These are phyloP conservation scores for Aspergillus udagawae DNA, from an alignment of 2,329 filamentous ascomycete genomes.

Conservation along the genomic window DNA sequence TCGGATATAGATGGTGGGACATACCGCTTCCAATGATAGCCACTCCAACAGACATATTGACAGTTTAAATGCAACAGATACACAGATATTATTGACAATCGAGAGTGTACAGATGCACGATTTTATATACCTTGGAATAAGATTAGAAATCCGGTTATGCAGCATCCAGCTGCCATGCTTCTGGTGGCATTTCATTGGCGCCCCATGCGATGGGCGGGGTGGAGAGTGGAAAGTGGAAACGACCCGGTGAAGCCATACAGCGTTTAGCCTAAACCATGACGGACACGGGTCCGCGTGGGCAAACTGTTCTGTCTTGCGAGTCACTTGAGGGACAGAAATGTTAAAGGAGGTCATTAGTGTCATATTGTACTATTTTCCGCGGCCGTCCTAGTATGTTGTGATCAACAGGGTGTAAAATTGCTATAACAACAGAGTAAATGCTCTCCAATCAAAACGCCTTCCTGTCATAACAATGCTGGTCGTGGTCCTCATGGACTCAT, in stretches of 20 bases:
- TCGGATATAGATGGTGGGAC: background rate
- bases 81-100: background rate
- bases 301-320: too few species aligned
- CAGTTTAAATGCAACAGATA: background rate
- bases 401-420: background rate
- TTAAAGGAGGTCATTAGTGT: too few species aligned
- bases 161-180: background rate
- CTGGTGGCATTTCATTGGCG: too few species aligned
- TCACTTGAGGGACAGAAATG: too few species aligned
- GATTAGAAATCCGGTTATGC: background rate
- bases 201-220: too few species aligned
- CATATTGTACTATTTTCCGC: too few species aligned
- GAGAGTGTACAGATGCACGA: background rate
- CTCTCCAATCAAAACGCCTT: background rate
- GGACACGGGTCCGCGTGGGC: too few species aligned
- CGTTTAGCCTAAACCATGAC: too few species aligned
- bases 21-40: constrained; percentile 52
- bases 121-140: background rate
- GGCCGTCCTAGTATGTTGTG: background rate
- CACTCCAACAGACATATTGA: constrained; percentile 41
- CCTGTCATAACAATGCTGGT: constrained; percentile 3
- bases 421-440: background rate
- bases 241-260: too few species aligned
- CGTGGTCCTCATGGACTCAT: constrained; percentile 5
- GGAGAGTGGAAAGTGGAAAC: too few species aligned